phyloP scores from a whole-genome alignment of 805 yeast species.

The Ogataea paraovalis region DNA sequence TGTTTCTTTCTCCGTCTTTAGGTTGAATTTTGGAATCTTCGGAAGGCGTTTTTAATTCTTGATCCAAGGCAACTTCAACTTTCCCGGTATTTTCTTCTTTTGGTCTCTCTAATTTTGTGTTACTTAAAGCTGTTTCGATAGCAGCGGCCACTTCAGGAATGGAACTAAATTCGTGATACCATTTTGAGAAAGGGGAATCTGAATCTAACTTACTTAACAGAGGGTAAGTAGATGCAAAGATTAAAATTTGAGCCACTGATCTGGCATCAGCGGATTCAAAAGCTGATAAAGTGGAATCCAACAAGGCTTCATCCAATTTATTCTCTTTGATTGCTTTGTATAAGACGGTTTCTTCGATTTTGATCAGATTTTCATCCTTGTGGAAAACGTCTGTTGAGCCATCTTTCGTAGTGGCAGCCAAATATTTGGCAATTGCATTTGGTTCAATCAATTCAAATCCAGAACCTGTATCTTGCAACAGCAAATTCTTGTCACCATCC shows the following conservation, averaged over 20 bases:
- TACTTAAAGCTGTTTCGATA: conserved; percentile 41
- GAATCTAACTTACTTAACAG: conserved; percentile 21
- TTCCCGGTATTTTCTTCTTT: conserved; percentile 41
- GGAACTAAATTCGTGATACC: conserved; percentile 41
- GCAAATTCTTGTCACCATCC: conserved; percentile 18
- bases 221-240: conserved; percentile 57
- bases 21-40: conserved; percentile 52
- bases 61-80: conserved; percentile 13
- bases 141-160: conserved; percentile 41
- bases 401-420: conserved; percentile 32
- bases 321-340: conserved; percentile 37
- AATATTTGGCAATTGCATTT: conserved; percentile 65
- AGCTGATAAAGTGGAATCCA: conserved; percentile 10
- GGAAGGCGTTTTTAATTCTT: conserved; percentile 14
- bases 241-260: conserved; percentile 51
- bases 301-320: conserved; percentile 23
- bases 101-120: conserved; percentile 40
- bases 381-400: conserved; percentile 15
- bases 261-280: conserved; percentile 28
- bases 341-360: conserved; percentile 42
- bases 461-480: conserved; percentile 32
- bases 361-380: conserved; percentile 26
- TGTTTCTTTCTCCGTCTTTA: conserved; percentile 66
- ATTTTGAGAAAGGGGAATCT: conserved; percentile 19
- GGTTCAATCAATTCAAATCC: conserved; percentile 55